Conservation (phyloP, 257 asterid species). For the Nemophila menziesii region DNA sequence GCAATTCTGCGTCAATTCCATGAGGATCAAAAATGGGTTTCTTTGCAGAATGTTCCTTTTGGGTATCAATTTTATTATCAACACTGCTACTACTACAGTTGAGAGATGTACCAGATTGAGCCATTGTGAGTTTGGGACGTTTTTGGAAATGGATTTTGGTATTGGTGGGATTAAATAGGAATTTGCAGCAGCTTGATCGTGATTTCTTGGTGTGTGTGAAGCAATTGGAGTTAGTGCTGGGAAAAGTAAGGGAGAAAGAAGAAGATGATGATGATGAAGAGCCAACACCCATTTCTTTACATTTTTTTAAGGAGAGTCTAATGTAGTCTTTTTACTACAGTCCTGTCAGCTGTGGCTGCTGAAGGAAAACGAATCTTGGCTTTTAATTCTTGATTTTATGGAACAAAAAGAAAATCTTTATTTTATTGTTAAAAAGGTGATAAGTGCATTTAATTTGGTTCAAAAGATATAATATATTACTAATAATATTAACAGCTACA, state of each 20-base stretch:
- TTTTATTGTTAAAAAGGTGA: no score
- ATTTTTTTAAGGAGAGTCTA: background rate
- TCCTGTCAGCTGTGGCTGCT: background rate
- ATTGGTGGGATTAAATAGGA: constrained; percentile 7
- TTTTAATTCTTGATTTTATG: no score
- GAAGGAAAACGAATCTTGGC: background rate
- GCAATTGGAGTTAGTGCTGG: constrained; percentile 6
- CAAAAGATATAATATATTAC: no score
- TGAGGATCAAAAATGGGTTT: constrained; percentile 54
- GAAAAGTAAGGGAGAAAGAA: constrained; percentile 9
- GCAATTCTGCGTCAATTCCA: constrained; percentile 36
- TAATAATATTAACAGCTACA: no score
- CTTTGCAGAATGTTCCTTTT: constrained; percentile 4
- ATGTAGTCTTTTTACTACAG: background rate
- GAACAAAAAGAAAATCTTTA: no score
- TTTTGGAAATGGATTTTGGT: constrained; percentile 16
- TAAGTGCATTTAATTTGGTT: no score
- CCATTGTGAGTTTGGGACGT: constrained; percentile 21
- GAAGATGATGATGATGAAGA: constrained; percentile 6
- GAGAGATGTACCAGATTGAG: constrained; percentile 21
- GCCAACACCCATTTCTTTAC: constrained; percentile 18
- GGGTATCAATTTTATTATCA: constrained; percentile 14
- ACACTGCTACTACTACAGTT: constrained; percentile 25
- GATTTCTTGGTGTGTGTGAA: constrained; percentile 7
- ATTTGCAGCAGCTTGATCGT: constrained; percentile 2